Percentiles rank a stretch among this genome's conserved stretches.
Conservation (phyloP, 2,329 filamentous ascomycete species). For the Elsinoe fawcettii region DNA sequence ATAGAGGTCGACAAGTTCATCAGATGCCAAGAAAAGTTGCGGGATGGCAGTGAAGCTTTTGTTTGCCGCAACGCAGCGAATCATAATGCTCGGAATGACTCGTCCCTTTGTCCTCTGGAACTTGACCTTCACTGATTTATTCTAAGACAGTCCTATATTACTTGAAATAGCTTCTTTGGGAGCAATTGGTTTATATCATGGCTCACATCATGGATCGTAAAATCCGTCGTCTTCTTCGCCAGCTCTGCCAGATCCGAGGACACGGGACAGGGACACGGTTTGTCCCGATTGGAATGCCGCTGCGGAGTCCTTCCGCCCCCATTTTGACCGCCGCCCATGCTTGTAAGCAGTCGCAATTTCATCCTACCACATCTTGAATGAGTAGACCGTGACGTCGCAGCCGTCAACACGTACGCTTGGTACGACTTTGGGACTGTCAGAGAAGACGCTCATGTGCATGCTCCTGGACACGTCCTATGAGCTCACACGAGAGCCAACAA, state of each 20-base stretch:
- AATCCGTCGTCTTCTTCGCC: too few species aligned
- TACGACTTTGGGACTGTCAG: too few species aligned
- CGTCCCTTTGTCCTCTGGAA: neutral
- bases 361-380: neutral
- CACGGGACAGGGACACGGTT: conserved; percentile 8
- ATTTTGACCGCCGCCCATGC: neutral
- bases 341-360: neutral
- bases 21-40: conserved; percentile 8
- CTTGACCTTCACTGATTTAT: neutral
- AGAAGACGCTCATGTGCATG: too few species aligned
- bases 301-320: neutral
- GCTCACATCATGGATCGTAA: too few species aligned
- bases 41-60: conserved; percentile 12
- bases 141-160: too few species aligned
- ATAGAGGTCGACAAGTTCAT: neutral
- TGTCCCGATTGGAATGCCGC: conserved; percentile 9
- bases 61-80: conserved; percentile 2
- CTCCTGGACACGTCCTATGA: neutral
- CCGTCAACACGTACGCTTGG: too few species aligned
- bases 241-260: neutral
- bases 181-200: too few species aligned
- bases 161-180: too few species aligned
- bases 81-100: conserved; percentile 5
- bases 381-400: too few species aligned
- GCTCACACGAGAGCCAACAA: neutral